phyloP scores from a whole-genome alignment of 2,329 filamentous ascomycete species.

The Hypomyces rosellus region DNA sequence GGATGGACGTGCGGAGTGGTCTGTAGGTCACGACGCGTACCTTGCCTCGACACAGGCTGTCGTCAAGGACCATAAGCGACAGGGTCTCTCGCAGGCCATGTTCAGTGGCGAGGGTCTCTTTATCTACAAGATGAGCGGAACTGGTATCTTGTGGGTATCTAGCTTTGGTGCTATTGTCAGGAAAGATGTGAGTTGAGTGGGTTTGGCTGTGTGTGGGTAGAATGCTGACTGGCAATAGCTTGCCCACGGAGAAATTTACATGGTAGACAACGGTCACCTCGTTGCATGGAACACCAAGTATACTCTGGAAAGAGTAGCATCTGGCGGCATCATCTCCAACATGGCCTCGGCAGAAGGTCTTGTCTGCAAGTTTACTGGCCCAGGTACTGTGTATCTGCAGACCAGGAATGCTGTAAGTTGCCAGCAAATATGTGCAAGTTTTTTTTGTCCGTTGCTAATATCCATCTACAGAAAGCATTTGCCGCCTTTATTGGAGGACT shows the following conservation, averaged over 20 bases:
- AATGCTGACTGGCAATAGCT: constrained; percentile 32
- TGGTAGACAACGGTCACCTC: constrained; percentile 86
- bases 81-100: constrained; percentile 81
- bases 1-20: constrained; percentile 69
- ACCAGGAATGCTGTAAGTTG: constrained; percentile 71
- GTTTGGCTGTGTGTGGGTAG: neutral
- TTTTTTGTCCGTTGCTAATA: neutral
- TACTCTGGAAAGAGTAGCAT: constrained; percentile 79
- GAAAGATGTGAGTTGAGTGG: constrained; percentile 68
- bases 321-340: constrained; percentile 87
- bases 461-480: constrained; percentile 40
- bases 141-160: constrained; percentile 79
- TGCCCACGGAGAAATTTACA: constrained; percentile 72
- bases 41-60: constrained; percentile 83
- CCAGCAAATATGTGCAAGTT: neutral
- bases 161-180: constrained; percentile 92
- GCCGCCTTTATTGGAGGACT: constrained; percentile 46
- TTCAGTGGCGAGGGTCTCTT: constrained; percentile 92
- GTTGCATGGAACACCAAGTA: constrained; percentile 98
- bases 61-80: constrained; percentile 78
- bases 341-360: constrained; percentile 77
- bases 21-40: constrained; percentile 79
- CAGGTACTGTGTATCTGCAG: constrained; percentile 87
- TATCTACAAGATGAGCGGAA: constrained; percentile 78
- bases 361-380: constrained; percentile 89